These are phyloP conservation scores for Takakia lepidozioides DNA, from an alignment of 225 moss, liverwort and hornwort genomes.

Conservation along the genomic window DNA sequence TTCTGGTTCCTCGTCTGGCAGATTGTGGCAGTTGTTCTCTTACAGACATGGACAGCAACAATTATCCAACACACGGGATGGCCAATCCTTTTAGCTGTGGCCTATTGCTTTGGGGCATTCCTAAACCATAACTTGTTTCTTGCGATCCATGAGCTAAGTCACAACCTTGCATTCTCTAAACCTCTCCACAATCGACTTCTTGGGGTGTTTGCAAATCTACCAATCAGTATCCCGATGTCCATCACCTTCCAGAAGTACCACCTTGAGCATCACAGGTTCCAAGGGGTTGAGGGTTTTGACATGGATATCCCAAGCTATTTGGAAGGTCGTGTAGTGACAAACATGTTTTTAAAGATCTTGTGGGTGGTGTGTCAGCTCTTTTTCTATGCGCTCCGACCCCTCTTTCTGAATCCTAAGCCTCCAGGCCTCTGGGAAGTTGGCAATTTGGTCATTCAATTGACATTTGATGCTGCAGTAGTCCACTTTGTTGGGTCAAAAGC, in stretches of 20 bases:
- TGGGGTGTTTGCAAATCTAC: slow-evolving; percentile 73
- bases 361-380: slow-evolving; percentile 97
- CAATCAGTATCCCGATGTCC: slow-evolving; percentile 94
- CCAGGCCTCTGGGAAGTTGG: slow-evolving; percentile 86
- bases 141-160: slow-evolving; percentile 96
- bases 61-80: slow-evolving; percentile 54
- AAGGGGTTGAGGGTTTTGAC: slow-evolving; percentile 93
- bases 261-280: slow-evolving; percentile 87
- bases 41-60: slow-evolving; percentile 70
- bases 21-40: slow-evolving; percentile 62
- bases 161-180: slow-evolving; percentile 73
- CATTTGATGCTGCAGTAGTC: slow-evolving; percentile 52
- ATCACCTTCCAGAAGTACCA: slow-evolving; percentile 98
- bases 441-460: slow-evolving; percentile 55
- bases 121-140: slow-evolving; percentile 94
- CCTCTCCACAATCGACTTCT: slow-evolving; percentile 73
- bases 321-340: slow-evolving; percentile 80
- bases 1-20: slow-evolving; percentile 24
- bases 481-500: slow-evolving; percentile 61
- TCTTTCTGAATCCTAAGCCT: slow-evolving; percentile 87
- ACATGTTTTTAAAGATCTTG: slow-evolving; percentile 29
- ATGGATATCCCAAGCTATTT: slow-evolving; percentile 96
- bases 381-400: slow-evolving; percentile 87
- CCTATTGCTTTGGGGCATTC: slow-evolving; percentile 92
- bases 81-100: slow-evolving; percentile 43